Evolutionary conservation across 495 filamentous ascomycete genomes (phyloP), one percentile per base, ranked within the genome.

Genomic region (Tetracladium marchalianum): DNA sequence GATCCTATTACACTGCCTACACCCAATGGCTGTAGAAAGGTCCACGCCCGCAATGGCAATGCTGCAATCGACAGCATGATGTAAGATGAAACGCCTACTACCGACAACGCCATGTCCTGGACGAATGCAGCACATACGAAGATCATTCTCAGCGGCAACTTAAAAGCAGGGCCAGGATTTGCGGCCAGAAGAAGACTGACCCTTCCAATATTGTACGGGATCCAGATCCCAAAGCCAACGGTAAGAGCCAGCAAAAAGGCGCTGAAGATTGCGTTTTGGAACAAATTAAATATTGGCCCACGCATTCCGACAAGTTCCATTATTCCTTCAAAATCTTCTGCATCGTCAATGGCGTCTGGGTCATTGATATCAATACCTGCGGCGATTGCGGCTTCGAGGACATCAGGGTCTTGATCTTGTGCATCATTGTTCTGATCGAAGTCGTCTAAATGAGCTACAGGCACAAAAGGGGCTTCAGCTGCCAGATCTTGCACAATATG

Each of bases 251-350:
- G 84, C 16, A 99, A 73, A 46, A 95, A 79, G 22, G 85, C 84
- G 55, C 89, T 90, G 62, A 99, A 97, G 34, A 95, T 82, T 32
- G 81, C 89, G 52, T 97, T 97, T 58, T 97, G 92, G 51, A 96
- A 76, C 7, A 99, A 71, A 16, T 87, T 87, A 32, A 83, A 81
- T 3, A 97, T 68, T 1, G 93, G 93, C 0, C 92, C 92, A 54
- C 94, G 85, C 84, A 99, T 92, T 40, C 92, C 92, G 31, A 99
- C 81, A 10, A 99, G 75, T 59, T 99, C 92, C 70, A 97, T 75
- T 40, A 99, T 86, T 5, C 92, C 92, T 61, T 99, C 92, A n/a
- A 99, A 78, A 55, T 99, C 92, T 63, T 99, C 92, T 9, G 82
- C 87, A 52, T 94, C 89, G 43, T 97, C 92, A 31, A 77, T 64